phyloP scores from a whole-genome alignment of 208 protist genomes.

The Leishmania tropica region DNA sequence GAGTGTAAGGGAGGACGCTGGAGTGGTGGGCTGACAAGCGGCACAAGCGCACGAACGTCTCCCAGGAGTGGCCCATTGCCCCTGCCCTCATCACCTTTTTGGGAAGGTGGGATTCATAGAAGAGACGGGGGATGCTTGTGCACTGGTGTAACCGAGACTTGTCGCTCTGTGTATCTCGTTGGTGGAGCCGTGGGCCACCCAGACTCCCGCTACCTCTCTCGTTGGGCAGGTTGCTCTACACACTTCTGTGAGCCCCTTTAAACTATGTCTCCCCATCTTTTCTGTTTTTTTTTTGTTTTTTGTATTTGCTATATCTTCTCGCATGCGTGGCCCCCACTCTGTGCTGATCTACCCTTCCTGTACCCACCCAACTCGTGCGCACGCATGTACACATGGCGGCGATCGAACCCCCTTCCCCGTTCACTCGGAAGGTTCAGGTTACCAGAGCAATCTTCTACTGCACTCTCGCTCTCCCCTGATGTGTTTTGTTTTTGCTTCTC shows the following conservation, averaged over 20 bases:
- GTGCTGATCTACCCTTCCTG: background rate
- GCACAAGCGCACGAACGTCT: background rate
- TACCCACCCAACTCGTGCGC: background rate
- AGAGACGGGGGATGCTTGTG: background rate
- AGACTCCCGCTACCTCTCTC: background rate
- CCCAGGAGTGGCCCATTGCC: background rate
- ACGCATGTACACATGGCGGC: background rate
- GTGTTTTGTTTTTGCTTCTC: no score
- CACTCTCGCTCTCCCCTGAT: background rate
- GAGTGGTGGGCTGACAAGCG: background rate
- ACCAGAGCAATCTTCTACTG: background rate
- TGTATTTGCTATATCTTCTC: background rate
- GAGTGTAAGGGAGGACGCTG: background rate
- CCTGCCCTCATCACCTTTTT: background rate
- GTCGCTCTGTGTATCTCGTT: background rate
- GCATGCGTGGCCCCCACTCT: background rate
- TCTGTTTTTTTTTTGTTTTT: background rate
- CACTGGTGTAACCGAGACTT: background rate
- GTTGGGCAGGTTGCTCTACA: background rate
- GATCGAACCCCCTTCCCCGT: background rate
- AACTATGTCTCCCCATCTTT: background rate
- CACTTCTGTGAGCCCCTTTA: background rate
- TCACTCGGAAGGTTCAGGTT: background rate
- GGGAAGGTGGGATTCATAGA: background rate
- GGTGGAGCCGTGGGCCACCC: background rate